Evolutionary conservation across 1,284 basidiomycete species (phyloP), one percentile per base, ranked within the genome.

Genomic region (Athelia sp.): DNA sequence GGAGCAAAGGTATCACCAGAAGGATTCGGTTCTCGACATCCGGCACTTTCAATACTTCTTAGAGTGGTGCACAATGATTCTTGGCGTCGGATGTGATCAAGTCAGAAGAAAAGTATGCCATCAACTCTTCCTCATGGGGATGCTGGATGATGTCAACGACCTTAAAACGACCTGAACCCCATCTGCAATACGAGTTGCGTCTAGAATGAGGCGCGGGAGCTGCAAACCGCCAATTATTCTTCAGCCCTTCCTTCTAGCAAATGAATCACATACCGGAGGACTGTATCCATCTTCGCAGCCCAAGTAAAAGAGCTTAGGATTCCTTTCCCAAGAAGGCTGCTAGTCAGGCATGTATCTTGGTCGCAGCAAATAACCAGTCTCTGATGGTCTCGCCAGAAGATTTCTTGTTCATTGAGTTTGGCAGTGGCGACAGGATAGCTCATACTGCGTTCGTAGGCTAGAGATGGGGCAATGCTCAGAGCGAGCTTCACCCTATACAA

Each of bases 261-360:
- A n/a, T n/a, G n/a, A n/a, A n/a, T n/a, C n/a, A n/a, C 15, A 40
- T n/a, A 40, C 36, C n/a, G n/a, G 8, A 8, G 36, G n/a, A 6
- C 4, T 40, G 6, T 40, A n/a, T 8, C 19, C 15, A n/a, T 40
- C 15, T 11, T n/a, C 45, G 24, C 26, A 32, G 23, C 6, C 14
- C 9, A 31, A 15, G n/a, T 18, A 23, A 14, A 9, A 43, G 44
- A 46, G 55, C 58, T 48, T 59, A 54, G 44, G 42, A 55, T 18
- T n/a, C n/a, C n/a, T 44, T 3, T 2, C 44, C 55, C 59, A 63
- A 6, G 58, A 56, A 9, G 60, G 59, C 10, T 19, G 50, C 62
- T 59, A 63, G 21, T 48, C 56, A 13, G 55, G 56, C 29, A 29
- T 46, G 48, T 57, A 62, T 2, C 60, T 42, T 1, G 50, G 50